These are phyloP conservation scores for Cercophora scortea DNA, from an alignment of 495 filamentous ascomycete species.

Conservation along the genomic window DNA sequence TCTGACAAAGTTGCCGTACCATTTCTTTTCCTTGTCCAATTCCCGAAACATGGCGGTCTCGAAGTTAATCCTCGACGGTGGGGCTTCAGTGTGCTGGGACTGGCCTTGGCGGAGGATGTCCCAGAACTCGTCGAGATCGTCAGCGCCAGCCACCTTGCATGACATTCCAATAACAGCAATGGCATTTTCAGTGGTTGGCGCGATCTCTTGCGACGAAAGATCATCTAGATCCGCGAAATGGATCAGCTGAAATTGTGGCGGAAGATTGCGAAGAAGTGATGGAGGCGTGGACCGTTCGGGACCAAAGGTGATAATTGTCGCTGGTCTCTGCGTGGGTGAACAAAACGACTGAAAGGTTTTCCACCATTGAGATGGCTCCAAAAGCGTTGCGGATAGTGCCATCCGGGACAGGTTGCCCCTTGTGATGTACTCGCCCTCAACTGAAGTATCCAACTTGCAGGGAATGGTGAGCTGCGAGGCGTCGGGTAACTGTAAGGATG, in stretches of 20 bases:
- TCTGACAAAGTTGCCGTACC: constrained; percentile 20
- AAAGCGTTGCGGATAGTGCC: not conserved
- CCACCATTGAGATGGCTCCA: too few relatives aligned
- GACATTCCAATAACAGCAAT: constrained; percentile 33
- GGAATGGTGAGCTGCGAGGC: too few relatives aligned
- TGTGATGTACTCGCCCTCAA: too few relatives aligned
- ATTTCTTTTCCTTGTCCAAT: constrained; percentile 31
- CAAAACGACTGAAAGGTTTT: too few relatives aligned
- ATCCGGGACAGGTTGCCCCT: not conserved
- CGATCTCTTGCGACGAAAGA: too few relatives aligned
- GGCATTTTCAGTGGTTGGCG: not conserved
- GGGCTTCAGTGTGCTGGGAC: not conserved
- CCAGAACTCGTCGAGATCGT: constrained; percentile 6
- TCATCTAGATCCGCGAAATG: too few relatives aligned
- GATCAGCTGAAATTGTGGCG: too few relatives aligned
- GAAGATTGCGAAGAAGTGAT: too few relatives aligned
- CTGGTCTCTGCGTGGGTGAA: not conserved
- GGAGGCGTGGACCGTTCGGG: not conserved
- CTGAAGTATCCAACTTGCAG: too few relatives aligned
- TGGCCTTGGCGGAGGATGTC: constrained; percentile 4
- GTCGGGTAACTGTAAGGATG: too few relatives aligned
- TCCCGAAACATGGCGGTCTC: constrained; percentile 22
- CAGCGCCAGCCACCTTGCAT: constrained; percentile 26
- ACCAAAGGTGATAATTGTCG: not conserved
- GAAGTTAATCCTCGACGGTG: not conserved